Evolutionary conservation across 768 basidiomycete species (phyloP), one percentile per base, ranked within the genome.

Genomic region (Cyclocybe aegerita): DNA sequence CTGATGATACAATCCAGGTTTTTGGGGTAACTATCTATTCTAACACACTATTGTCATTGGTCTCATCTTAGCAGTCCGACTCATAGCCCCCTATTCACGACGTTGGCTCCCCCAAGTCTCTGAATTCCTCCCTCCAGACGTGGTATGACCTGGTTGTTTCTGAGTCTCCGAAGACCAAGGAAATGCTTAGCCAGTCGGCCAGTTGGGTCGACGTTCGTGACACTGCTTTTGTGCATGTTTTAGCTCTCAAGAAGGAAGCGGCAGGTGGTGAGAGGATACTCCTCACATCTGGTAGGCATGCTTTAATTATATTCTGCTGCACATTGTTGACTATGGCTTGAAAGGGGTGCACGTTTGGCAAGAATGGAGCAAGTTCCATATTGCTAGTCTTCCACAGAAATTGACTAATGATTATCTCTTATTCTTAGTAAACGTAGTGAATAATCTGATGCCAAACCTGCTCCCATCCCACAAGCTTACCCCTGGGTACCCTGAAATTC

Each of bases 211-310:
- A 83, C 46, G 80, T 82, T 2, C 74, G 81, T 11, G 81, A 83
- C 59, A 59, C 80, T 23, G 83, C 81, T 0, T 69, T 74, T 17
- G 83, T 75, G 1, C 84, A 87, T 60, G 69, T 72, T 1, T 62
- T 70, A 4, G 79, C 81, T 4, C 64, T 88, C 16, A 71, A 73
- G 39, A 75, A 72, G 43, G 65, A 74, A 12, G 74, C 70, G 4
- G 84, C 83, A 0, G 76, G 75, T 3, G 79, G 80, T 1, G 71
- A 86, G 46, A 70, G 86, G 35, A 76, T 86, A 58, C 72, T 86
- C 58, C 55, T 80, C 37, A 65, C 63, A 15, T 66, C 62, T 3
- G 70, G 74, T 63, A 46, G 10, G 59, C 17, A 23, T 54, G 12
- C 11, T 16, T 42, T 41, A 31, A 10, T 29, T 3, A 12, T 32